phyloP scores from a whole-genome alignment of 2,329 filamentous ascomycete genomes.

The Gremmenia infestans region DNA sequence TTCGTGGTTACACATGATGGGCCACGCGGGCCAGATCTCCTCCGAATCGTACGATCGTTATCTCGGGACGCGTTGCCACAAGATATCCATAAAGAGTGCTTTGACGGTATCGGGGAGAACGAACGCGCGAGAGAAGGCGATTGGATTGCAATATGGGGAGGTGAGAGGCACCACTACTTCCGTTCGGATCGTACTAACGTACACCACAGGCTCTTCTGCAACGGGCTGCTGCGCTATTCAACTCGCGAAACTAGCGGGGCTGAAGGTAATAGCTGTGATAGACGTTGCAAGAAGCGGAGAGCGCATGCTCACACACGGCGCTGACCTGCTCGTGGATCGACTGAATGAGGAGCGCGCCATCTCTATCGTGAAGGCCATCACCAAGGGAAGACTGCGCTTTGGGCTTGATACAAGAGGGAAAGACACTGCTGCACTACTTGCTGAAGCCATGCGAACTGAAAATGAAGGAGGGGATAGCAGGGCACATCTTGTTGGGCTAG shows the following conservation, averaged over 20 bases:
- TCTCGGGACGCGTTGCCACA: conserved; percentile 45
- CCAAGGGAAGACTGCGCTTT: conserved; percentile 55
- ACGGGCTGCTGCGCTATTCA: conserved; percentile 64
- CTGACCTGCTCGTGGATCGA: conserved; percentile 66
- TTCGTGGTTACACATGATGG: conserved; percentile 46
- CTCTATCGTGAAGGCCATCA: conserved; percentile 56
- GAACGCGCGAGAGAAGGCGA: conserved; percentile 58
- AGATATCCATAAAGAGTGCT: conserved; percentile 60
- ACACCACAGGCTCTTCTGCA: conserved; percentile 53
- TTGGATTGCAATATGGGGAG: conserved; percentile 72
- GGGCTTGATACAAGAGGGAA: conserved; percentile 64
- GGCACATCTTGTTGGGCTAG: conserved; percentile 62
- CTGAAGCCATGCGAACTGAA: conserved; percentile 19
- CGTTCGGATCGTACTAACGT: background rate
- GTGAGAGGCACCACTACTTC: conserved; percentile 32
- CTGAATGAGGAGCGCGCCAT: conserved; percentile 61
- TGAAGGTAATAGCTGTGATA: conserved; percentile 61
- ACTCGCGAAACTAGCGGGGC: conserved; percentile 59
- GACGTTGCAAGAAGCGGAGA: conserved; percentile 63
- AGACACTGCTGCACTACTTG: conserved; percentile 55
- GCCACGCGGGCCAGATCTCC: conserved; percentile 49
- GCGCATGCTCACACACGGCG: conserved; percentile 44
- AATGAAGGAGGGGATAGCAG: conserved; percentile 16
- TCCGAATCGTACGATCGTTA: conserved; percentile 44
- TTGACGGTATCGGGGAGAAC: conserved; percentile 44